Percentiles rank a stretch among this genome's conserved stretches.
phyloP scores from a whole-genome alignment of 352 stramenopile species.

The Globisporangium carolinianum region DNA sequence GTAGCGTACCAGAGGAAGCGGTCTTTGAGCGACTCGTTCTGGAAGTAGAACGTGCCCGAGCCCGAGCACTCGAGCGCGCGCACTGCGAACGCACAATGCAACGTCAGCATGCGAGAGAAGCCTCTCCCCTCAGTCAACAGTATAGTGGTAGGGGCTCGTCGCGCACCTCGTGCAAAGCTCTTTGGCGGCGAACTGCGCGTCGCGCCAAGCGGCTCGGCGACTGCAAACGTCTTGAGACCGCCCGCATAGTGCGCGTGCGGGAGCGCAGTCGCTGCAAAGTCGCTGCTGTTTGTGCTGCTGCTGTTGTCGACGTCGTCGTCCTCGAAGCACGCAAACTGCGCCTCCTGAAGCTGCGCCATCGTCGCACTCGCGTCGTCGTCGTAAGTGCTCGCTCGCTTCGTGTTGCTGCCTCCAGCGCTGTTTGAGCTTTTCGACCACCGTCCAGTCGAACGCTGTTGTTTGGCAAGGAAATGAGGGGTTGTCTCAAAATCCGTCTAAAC shows the following conservation, averaged over 20 bases:
- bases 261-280: slow-evolving; percentile 5
- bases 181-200: slow-evolving; percentile 36
- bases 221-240: slow-evolving; percentile 13
- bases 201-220: slow-evolving; percentile 9
- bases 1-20: slow-evolving; percentile 46
- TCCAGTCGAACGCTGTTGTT: background rate
- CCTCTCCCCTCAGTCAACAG: too few relatives aligned
- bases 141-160: background rate
- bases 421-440: background rate
- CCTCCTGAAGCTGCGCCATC: slow-evolving; percentile 49
- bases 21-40: slow-evolving; percentile 56
- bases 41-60: slow-evolving; percentile 68
- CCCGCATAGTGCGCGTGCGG: slow-evolving; percentile 14
- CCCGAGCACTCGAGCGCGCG: slow-evolving; percentile 58
- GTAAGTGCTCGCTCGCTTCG: background rate
- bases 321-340: slow-evolving; percentile 69
- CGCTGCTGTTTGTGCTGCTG: slow-evolving; percentile 11
- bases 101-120: background rate
- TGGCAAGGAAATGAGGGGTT: too few relatives aligned
- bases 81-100: slow-evolving; percentile 18
- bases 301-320: slow-evolving; percentile 28
- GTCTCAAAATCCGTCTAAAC: too few relatives aligned
- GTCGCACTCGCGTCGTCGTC: slow-evolving; percentile 3
- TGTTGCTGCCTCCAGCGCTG: background rate
- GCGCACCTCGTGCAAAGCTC: slow-evolving; percentile 45